Base-by-base conservation (phyloP, 2,329 filamentous ascomycete species). In the Scedosporium minutisporum region DNA sequence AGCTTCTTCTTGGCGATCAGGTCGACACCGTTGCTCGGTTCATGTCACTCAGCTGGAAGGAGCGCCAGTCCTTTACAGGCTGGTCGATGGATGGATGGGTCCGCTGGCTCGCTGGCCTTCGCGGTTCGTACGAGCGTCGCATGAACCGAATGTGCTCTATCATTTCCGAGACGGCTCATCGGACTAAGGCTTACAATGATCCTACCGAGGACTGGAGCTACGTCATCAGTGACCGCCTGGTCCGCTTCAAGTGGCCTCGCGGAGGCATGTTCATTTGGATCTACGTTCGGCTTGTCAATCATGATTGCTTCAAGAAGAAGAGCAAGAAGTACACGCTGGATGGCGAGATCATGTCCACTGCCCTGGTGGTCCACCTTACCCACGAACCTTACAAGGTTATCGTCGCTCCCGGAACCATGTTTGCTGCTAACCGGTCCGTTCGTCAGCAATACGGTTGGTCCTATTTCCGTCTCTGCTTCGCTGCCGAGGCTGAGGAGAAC, bases 201-300 rank as follows among this genome's bases (percentile, higher is more conserved):
- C 63, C 69, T n/a, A 76, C 80, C 42, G 76, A 82, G 48, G 88
- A 89, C 63, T 95, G 90, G 87, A 83, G 87, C 64, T 82, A 93
- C 64, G 82, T 96, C 57, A 86, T 87, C 69, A 92, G 89, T 75
- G 88, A 84, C 1, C 80, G 82, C 64, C 82, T 96, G 67, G 90
- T 87, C 73, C 84, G 87, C 57, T 96, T 96, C 71, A 75, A 82
- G 67, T 91, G 89, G 81, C 92, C 93, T 1, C 84, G 89, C 29
- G 93, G 87, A 42, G 93, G 93, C 70, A 97, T 97, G 92, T 97
- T 96, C 73, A 75, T 96, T 63, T 97, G 93, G 93, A 69, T 96
- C 3, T 81, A 84, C 63, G 75, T 95, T 65, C 81, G 86, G 71
- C 88, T 92, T 68, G 83, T 88, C 62, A 78, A 79, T 1, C 92